Evolutionary conservation across 2,329 filamentous ascomycete species (phyloP).

Genomic region (Malbranchea zuffiana): DNA sequence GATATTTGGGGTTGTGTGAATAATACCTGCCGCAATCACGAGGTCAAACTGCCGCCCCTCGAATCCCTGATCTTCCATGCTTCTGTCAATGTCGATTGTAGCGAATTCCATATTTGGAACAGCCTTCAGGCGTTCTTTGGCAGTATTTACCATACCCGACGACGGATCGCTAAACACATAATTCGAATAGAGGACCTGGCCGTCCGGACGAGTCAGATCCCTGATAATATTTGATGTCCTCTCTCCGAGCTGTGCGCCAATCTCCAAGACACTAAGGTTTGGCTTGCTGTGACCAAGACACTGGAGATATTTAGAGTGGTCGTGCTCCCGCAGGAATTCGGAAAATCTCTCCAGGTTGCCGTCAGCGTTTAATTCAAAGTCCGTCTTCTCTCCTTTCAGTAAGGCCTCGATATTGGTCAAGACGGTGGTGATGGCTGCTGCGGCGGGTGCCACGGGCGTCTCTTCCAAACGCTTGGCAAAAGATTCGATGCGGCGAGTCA

Average conservation of each 20-base stretch:
- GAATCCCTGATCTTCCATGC: slow-evolving; percentile 6
- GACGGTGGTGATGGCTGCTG: not conserved
- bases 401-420: not conserved
- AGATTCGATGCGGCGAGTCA: not conserved
- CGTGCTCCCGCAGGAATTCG: not conserved
- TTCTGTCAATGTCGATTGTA: slow-evolving; percentile 1
- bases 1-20: slow-evolving; percentile 3
- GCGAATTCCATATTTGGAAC: not conserved
- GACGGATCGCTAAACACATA: slow-evolving; percentile 13
- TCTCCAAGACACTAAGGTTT: slow-evolving; percentile 13
- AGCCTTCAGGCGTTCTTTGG: slow-evolving; percentile 2
- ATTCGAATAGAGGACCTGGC: not conserved
- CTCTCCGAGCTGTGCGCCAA: slow-evolving; percentile 11
- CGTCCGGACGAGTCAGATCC: slow-evolving; percentile 4
- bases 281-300: slow-evolving; percentile 14
- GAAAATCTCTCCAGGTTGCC: not conserved
- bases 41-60: slow-evolving; percentile 6
- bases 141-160: not conserved
- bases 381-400: not conserved
- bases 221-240: too few species aligned
- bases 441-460: not conserved
- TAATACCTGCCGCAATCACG: slow-evolving; percentile 6
- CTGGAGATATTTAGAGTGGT: too few species aligned
- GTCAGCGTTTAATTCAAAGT: not conserved
- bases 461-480: too few species aligned